A percentile compares a stretch with the other conserved stretches of the same genome.
phyloP scores from a whole-genome alignment of 2,329 filamentous ascomycete species.

The Aureobasidium pullulans region DNA sequence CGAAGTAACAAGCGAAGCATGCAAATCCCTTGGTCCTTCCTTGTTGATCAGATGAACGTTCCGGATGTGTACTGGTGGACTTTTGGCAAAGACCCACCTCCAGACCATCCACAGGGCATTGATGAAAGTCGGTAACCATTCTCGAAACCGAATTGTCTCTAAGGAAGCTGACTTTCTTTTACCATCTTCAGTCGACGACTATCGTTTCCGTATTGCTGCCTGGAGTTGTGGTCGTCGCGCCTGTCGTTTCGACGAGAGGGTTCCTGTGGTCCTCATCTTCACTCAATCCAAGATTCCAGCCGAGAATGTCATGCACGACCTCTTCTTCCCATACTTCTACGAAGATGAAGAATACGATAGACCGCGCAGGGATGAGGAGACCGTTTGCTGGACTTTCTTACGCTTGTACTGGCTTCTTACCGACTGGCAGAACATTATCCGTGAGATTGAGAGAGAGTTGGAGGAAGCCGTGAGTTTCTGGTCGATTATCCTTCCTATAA shows the following conservation, averaged over 20 bases:
- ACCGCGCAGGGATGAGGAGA: constrained; percentile 28
- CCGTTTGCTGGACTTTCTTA: constrained; percentile 30
- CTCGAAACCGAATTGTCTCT: background rate
- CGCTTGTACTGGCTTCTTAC: constrained; percentile 28
- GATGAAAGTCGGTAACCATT: constrained; percentile 9
- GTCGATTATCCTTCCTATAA: background rate
- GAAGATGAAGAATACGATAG: constrained; percentile 26
- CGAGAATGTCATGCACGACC: constrained; percentile 26
- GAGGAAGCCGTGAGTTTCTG: constrained; percentile 23
- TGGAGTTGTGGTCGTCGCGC: constrained; percentile 29
- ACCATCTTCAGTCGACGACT: constrained; percentile 21
- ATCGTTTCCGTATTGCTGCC: constrained; percentile 29
- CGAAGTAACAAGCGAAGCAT: constrained; percentile 24
- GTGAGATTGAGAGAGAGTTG: constrained; percentile 26
- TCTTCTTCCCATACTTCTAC: constrained; percentile 28
- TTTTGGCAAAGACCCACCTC: constrained; percentile 25
- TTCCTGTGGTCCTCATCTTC: constrained; percentile 29
- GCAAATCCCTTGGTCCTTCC: constrained; percentile 30
- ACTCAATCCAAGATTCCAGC: constrained; percentile 24
- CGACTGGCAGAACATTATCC: constrained; percentile 33
- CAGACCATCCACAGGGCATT: constrained; percentile 9
- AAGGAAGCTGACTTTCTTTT: background rate
- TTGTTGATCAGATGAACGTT: constrained; percentile 32
- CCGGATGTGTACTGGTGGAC: constrained; percentile 33
- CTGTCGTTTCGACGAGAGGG: constrained; percentile 23